A percentile compares a stretch with the other conserved stretches of the same genome.
Evolutionary conservation across 169 alveolate genomes (phyloP).

Genomic region (Plasmodium gaboni): DNA sequence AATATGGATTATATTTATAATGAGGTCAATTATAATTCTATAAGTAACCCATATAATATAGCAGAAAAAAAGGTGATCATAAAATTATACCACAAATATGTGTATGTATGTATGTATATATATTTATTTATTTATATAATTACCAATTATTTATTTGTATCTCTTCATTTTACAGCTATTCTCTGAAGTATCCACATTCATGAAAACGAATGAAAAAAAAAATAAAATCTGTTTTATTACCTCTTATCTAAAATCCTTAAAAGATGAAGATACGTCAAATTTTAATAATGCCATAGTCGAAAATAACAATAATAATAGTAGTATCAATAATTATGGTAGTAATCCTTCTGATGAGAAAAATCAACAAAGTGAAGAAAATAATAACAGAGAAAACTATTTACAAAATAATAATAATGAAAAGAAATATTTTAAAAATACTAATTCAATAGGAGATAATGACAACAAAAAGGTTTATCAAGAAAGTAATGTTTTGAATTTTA

Average conservation of each 20-base stretch:
- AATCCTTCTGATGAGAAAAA: slow-evolving; percentile 5
- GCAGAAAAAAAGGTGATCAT: slow-evolving; percentile 31
- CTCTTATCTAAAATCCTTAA: slow-evolving; percentile 51
- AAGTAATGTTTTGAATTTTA: not conserved
- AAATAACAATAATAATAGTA: not conserved
- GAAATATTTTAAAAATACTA: not conserved
- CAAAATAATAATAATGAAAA: slow-evolving; percentile 4
- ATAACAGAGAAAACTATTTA: not conserved
- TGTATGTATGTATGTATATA: slow-evolving; percentile 2
- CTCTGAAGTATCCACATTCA: slow-evolving; percentile 21
- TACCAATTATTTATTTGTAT: not conserved
- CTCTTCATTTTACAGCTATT: slow-evolving; percentile 32
- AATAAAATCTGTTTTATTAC: slow-evolving; percentile 66
- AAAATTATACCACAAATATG: not conserved
- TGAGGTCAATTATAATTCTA: slow-evolving; percentile 31
- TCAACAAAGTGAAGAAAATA: not conserved
- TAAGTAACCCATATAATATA: slow-evolving; percentile 56
- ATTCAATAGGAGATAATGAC: not conserved
- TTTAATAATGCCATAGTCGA: not conserved
- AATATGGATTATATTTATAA: slow-evolving; percentile 21
- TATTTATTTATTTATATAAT: not conserved
- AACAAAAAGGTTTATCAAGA: not conserved
- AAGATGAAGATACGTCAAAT: slow-evolving; percentile 2
- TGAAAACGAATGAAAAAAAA: slow-evolving; percentile 41
- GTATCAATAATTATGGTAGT: not conserved